Base-by-base conservation (phyloP, 1,139 yeast species). In the Suhomyces bokatorum region DNA sequence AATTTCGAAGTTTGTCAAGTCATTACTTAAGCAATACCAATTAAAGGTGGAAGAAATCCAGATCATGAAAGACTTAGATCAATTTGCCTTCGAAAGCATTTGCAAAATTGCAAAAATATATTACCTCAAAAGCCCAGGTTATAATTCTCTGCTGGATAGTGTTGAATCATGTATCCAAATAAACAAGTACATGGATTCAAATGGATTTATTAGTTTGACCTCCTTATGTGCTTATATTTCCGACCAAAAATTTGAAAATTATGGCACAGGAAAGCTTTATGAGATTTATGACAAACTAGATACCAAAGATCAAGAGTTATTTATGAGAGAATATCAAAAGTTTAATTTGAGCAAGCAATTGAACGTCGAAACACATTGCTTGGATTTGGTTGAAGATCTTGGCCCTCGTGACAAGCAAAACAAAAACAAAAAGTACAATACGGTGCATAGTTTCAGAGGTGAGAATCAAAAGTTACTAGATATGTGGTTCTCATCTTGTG, bases 271-370 rank as follows among this genome's bases (percentile, higher is more conserved):
- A 26, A 56, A 57, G 22, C 24, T 62, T 37, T 62, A 56, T 42
- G 53, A 59, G 12, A 42, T 57, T 8, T 61, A 51, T 35, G 63
- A 62, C 15, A 12, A 32, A 2, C 42, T 63, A 9, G 10, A 41
- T 2, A 40, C 35, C 6, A 26, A 41, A 2, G 45, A 53, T 6
- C 47, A 48, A 27, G 28, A 30, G 2, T 20, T 35, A 9, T 48
- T 72, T 45, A 50, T 66, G 60, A 33, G 49, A 1, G 48, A 57
- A 4, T 72, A 71, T 48, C 48, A 52, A 14, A 35, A 46, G 6
- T 63, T 57, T 50, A 68, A 63, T 48, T 44, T 39, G 28, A 35
- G 35, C 8, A 68, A 65, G 45, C 70, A 70, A 43, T 43, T 55
- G 10, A 48, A 53, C 5, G 48, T 69, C 4, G 75, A 69, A 38